Evolutionary conservation across 371 early-diverging fungal species (phyloP).

Genomic region (Mucor velutinosus): DNA sequence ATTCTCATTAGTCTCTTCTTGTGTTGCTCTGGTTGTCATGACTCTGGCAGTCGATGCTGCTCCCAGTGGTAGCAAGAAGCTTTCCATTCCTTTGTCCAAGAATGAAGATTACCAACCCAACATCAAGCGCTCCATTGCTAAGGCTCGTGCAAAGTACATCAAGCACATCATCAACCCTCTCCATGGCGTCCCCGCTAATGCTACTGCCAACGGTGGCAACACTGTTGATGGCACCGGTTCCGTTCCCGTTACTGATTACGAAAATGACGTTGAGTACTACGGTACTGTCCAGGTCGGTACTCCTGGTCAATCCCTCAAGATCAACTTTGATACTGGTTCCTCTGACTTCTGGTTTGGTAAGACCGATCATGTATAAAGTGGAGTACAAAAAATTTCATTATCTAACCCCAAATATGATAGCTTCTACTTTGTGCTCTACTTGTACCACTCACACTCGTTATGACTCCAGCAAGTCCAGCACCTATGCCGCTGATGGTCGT

Average conservation of each 20-base stretch:
- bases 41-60: conserved; percentile 22
- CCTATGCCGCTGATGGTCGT: conserved; percentile 43
- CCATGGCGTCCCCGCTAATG: background rate
- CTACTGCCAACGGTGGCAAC: conserved; percentile 7
- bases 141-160: conserved; percentile 21
- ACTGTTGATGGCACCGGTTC: conserved; percentile 1
- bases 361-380: background rate
- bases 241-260: conserved; percentile 28
- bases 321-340: conserved; percentile 80
- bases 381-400: background rate
- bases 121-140: conserved; percentile 20
- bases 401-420: conserved; percentile 4
- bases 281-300: conserved; percentile 66
- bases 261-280: conserved; percentile 50
- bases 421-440: conserved; percentile 41
- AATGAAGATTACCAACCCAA: conserved; percentile 24
- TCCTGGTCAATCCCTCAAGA: conserved; percentile 64
- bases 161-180: conserved; percentile 2
- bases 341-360: conserved; percentile 66
- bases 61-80: conserved; percentile 7
- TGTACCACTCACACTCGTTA: conserved; percentile 43
- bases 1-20: conserved; percentile 20
- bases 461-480: conserved; percentile 45
- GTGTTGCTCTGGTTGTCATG: conserved; percentile 12
- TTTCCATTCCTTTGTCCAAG: conserved; percentile 19